Base-by-base conservation (phyloP, 2,329 filamentous ascomycete species). In the Trichoderma lentiforme region DNA sequence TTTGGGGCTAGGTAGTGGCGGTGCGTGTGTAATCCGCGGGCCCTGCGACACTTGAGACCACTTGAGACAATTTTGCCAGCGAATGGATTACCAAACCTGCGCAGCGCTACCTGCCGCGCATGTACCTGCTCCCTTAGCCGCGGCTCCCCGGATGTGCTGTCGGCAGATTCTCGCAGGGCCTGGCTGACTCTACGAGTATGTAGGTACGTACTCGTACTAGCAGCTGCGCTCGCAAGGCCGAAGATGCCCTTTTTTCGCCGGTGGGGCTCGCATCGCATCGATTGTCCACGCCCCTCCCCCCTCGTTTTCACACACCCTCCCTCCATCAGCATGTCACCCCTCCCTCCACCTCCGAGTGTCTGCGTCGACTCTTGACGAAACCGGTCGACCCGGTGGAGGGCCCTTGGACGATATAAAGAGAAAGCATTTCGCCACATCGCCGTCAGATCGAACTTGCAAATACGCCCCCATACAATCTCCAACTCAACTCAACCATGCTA, bases 401-500 rank as follows among this genome's bases (percentile, higher is more conserved):
- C 43, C 34, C 30, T 51, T n/a, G 56, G 28, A 61, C 51, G 56
- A 65, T 74, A 74, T 73, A 74, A 73, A 73, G 71, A 73, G 71
- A 74, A 47, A 65, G 66, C 21, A 53, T 65, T 73, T 74, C 65
- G 73, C 73, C 73, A 74, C 72, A 67, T 61, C 26, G 65, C 51
- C 28, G 43, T 56, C 30, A 72, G 61, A 57, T 72, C 64, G 51
- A 65, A 51, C 58, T 65, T 53, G 63, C 74, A 72, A 72, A 74
- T 76, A 75, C 76, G 73, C 47, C 74, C 70, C 51, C 69, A 72
- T 47, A 15, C 32, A 68, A 60, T 26, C 56, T 69, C 56, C 28
- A 61, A 61, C 36, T 18, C 34, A 26, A 43, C 61, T 75, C 73
- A 77, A 79, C 62, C 75, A 79, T 79, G 78, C 74, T 79, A 76